Percentiles rank a stretch among this genome's conserved stretches.
These are phyloP conservation scores for Clonostachys byssicola DNA, from an alignment of 2,329 filamentous ascomycete species.

Conservation along the genomic window DNA sequence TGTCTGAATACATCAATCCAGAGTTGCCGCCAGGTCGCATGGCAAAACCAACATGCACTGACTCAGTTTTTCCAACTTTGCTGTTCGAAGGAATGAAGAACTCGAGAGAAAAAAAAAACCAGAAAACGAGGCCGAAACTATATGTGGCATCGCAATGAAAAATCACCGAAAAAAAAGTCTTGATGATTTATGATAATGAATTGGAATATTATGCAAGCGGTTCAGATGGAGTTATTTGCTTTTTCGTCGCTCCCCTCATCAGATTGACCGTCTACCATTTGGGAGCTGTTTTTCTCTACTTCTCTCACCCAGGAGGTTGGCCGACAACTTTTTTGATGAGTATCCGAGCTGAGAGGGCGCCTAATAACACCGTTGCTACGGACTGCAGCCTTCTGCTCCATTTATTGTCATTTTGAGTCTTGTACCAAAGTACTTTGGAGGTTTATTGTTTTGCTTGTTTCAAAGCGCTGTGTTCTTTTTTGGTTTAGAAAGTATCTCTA, in stretches of 20 bases:
- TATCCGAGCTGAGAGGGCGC: no score
- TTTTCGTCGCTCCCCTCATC: no score
- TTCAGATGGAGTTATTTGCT: background rate
- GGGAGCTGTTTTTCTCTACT: background rate
- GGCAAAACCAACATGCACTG: background rate
- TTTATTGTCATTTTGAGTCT: no score
- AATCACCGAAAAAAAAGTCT: no score
- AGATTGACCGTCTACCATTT: no score
- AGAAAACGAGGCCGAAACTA: constrained; percentile 1
- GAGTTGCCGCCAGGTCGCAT: constrained; percentile 1
- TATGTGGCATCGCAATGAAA: no score
- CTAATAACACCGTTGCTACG: no score
- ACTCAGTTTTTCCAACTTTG: constrained; percentile 5
- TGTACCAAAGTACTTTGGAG: no score
- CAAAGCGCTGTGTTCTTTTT: background rate
- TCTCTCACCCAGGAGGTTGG: no score
- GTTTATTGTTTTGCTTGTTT: no score
- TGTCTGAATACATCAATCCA: constrained; percentile 32
- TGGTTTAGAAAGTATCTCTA: constrained; percentile 4
- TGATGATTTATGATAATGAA: background rate
- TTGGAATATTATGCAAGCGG: background rate
- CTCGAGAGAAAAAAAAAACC: constrained; percentile 12
- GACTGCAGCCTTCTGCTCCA: no score
- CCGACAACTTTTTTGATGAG: no score
- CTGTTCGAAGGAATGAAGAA: constrained; percentile 7